Conservation (phyloP, 805 yeast species). For the Pichia californica region DNA sequence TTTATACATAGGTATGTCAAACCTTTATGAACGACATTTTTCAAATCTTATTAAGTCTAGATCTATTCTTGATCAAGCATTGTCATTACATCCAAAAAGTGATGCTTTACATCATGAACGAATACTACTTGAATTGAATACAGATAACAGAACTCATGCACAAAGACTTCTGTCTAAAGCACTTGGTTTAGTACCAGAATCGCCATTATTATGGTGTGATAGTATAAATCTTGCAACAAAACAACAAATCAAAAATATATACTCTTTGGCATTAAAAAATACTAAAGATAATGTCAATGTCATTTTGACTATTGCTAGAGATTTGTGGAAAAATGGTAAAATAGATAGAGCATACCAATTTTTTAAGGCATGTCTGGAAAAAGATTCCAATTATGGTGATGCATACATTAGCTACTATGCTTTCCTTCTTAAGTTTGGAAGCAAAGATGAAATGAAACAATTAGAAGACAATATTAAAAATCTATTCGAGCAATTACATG, state of each 20-base stretch:
- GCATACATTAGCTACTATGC: slow-evolving; percentile 62
- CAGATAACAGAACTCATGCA: slow-evolving; percentile 46
- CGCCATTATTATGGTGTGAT: slow-evolving; percentile 62
- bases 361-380: slow-evolving; percentile 57
- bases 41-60: slow-evolving; percentile 53
- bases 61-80: slow-evolving; percentile 62
- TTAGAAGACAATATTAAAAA: slow-evolving; percentile 31
- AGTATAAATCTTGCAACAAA: slow-evolving; percentile 43
- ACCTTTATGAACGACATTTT: slow-evolving; percentile 37
- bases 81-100: slow-evolving; percentile 41
- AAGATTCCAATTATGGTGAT: slow-evolving; percentile 63
- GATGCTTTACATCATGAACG: slow-evolving; percentile 55
- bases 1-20: slow-evolving; percentile 53
- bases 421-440: slow-evolving; percentile 35
- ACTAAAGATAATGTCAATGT: slow-evolving; percentile 58
- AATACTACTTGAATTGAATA: slow-evolving; percentile 48
- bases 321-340: slow-evolving; percentile 63
- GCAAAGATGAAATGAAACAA: slow-evolving; percentile 30
- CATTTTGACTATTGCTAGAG: slow-evolving; percentile 56
- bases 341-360: slow-evolving; percentile 59
- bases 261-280: slow-evolving; percentile 63
- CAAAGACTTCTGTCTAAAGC: slow-evolving; percentile 51
- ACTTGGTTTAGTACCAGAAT: slow-evolving; percentile 48
- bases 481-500: slow-evolving; percentile 54
- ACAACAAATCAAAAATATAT: slow-evolving; percentile 42